Evolutionary conservation across 805 yeast species (phyloP), one percentile per base, ranked within the genome.

Genomic region (Yamadazyma paraphyllophila): DNA sequence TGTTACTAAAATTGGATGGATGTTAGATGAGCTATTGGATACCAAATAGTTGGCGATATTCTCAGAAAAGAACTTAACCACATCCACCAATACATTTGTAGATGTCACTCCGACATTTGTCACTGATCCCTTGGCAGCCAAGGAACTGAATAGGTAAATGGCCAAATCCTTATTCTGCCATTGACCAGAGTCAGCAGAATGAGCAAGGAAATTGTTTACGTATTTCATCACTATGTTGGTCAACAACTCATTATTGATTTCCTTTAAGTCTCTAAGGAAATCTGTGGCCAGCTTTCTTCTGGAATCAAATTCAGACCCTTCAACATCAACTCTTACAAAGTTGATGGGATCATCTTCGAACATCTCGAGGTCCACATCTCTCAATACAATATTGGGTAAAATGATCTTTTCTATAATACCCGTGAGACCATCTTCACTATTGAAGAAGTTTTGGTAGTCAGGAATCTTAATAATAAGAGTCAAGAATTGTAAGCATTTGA

Each of bases 341-440:
- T 88, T 95, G 44, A 94, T 85, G 31, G 99, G 99, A 61, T 94
- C 99, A 66, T 94, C 99, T 65, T 94, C 99, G 63, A 94, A 92
- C 50, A 84, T 65, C 64, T 95, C 99, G 58, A 88, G 89, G 61
- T 94, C 99, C 1, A 85, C 75, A 46, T 86, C 92, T 58, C 98
- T 81, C 48, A 94, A 76, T 9, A 83, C 78, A 55, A 91, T 82
- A 62, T 94, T 94, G 32, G 99, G 99, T 51, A 94, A 73, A 42
- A 94, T 82, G 51, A 94, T 85, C 55, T 86, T 84, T 57, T 85
- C 88, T 3, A 91, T 80, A 40, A 94, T 78, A 60, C 86, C 90
- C 53, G 81, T 80, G 56, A 94, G 68, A 20, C 73, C 61, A 1
- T 84, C 80, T 33, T 76, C 77, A 49, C 67, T 77, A 52, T 78